Percentiles rank a stretch among this genome's conserved stretches.
Evolutionary conservation across 352 stramenopile genomes (phyloP).

Genomic region (Pythium oligandrum): DNA sequence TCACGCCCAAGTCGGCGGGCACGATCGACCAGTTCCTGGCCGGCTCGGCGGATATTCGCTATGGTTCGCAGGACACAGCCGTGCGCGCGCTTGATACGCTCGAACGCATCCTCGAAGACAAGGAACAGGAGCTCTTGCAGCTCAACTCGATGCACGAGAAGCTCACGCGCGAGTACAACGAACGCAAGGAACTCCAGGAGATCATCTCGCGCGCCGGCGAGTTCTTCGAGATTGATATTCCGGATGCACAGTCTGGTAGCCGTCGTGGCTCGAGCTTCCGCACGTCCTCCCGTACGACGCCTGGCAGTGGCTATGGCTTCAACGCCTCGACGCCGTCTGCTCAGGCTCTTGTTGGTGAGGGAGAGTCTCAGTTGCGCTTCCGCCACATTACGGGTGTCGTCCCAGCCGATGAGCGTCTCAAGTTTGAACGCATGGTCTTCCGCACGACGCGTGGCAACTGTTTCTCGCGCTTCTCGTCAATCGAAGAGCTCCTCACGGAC

Average conservation of each 20-base stretch:
- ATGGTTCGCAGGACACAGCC: conserved; percentile 77
- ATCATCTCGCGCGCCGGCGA: conserved; percentile 73
- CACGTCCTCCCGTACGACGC: conserved; percentile 37
- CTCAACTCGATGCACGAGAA: conserved; percentile 98
- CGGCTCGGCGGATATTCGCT: conserved; percentile 67
- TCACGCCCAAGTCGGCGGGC: conserved; percentile 68
- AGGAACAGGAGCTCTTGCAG: conserved; percentile 95
- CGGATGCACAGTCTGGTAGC: conserved; percentile 16
- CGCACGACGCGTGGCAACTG: conserved; percentile 98
- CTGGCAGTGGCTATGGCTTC: conserved; percentile 40
- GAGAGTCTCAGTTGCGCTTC: conserved; percentile 80
- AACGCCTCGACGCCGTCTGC: conserved; percentile 20
- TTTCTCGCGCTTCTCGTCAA: conserved; percentile 95
- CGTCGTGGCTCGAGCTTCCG: conserved; percentile 50
- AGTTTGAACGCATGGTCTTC: conserved; percentile 99
- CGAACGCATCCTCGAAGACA: conserved; percentile 94
- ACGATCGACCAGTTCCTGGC: conserved; percentile 76
- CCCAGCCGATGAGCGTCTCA: conserved; percentile 88
- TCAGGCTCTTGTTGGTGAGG: conserved; percentile 16
- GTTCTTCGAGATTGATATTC: conserved; percentile 85
- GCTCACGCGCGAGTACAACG: conserved; percentile 97
- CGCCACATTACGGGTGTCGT: conserved; percentile 94
- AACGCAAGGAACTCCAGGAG: conserved; percentile 87
- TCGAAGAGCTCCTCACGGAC: conserved; percentile 90
- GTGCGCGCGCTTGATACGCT: conserved; percentile 91